Conservation (phyloP, 176 grass and related monocot species). For the barley (Hordeum vulgare) region DNA sequence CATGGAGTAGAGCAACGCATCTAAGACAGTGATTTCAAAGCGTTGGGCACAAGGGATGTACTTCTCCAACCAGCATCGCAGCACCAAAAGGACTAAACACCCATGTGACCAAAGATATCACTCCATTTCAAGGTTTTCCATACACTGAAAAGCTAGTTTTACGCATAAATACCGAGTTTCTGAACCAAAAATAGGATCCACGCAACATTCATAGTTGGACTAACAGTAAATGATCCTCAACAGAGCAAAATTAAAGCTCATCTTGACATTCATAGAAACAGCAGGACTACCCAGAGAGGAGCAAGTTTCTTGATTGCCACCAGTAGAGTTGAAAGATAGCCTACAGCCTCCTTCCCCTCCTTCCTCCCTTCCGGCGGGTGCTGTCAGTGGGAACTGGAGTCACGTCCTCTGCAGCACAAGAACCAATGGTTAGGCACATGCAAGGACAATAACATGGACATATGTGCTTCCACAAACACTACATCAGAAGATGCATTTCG, state of each 20-base stretch:
- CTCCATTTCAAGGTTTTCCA: background rate
- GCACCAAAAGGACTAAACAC: background rate
- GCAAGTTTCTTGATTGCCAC: conserved; percentile 10
- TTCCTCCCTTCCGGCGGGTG: conserved; percentile 81
- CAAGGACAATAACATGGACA: background rate
- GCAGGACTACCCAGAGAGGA: background rate
- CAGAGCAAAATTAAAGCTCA: conserved; percentile 38
- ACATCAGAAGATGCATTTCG: background rate
- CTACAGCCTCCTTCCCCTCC: conserved; percentile 79
- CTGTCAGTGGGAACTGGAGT: conserved; percentile 78
- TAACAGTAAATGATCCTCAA: conserved; percentile 28
- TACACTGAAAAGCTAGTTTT: background rate
- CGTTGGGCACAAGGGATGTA: too few species aligned
- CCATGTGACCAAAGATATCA: fast-evolving
- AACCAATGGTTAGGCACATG: background rate
- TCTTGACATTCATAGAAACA: background rate
- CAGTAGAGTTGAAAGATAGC: background rate
- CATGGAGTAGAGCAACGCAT: too few species aligned
- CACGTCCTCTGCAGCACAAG: conserved; percentile 56
- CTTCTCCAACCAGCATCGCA: background rate
- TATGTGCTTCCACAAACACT: background rate
- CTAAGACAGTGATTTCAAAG: too few species aligned
- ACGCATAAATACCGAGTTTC: background rate
- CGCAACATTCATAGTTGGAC: conserved; percentile 8
- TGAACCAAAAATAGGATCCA: conserved; percentile 21